Evolutionary conservation across 2,329 filamentous ascomycete genomes (phyloP), one percentile per base, ranked within the genome.

Genomic region (Grosmannia serpens): DNA sequence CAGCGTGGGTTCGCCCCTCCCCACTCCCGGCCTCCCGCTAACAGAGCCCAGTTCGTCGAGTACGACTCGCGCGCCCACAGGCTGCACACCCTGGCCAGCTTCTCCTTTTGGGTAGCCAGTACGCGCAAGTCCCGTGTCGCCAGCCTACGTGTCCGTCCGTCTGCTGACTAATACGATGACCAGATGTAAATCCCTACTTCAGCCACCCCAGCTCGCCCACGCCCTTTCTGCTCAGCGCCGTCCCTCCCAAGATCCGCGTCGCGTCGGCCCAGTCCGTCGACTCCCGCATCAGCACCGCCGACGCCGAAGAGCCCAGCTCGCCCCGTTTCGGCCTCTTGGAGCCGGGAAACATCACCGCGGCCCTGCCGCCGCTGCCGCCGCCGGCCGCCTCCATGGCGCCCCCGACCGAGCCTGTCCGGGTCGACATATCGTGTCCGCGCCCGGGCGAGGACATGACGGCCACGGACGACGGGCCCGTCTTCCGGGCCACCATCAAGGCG

Each of bases 41-140:
- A 73, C 58, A 31, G n/a, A 8, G 3, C 26, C 47, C 65, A 90
- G 87, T 96, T 99, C 73, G 87, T 97, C 65, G 94, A 99, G 72
- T 99, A 99, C 69, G 91, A 99, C 72, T 88, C 94, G 68, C 84
- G 92, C 65, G 90, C 91, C 38, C 94, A 99, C 73, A 84, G 87
- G 63, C 75, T 99, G 61, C 85, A 95, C 65, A 92, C 91, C 4
- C 80, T 99, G 57, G 91, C 89, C 17, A 91, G 85, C 69, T 97
- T 99, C 73, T 91, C 89, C 6, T 97, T 96, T 70, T 99, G 90
- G 87, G 91, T 97, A 60, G 82, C 92, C 65, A 92, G 88, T 86
- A 78, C 17, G 61, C 26, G 61, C 26, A 49, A 49, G 17, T 15
- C 22, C 53, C 53, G 9, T 31, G n/a, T 27, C 38, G 10, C 24